A percentile compares a stretch with the other conserved stretches of the same genome.
phyloP scores from a whole-genome alignment of 2,329 filamentous ascomycete species.

The Lasiodiplodia gonubiensis region DNA sequence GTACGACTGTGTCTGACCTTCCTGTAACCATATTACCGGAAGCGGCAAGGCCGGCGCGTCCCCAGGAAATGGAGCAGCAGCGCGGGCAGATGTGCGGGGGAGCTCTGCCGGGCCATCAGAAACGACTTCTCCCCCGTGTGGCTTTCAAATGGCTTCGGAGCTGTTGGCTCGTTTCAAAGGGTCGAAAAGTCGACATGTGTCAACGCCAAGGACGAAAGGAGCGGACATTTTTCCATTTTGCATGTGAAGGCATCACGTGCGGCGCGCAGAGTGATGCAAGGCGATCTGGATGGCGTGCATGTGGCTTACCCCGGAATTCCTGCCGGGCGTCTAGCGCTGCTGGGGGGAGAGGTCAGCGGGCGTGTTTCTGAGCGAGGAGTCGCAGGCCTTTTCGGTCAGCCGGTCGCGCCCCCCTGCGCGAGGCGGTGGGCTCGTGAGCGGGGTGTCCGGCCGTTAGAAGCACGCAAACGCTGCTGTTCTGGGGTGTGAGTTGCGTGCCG shows the following conservation, averaged over 20 bases:
- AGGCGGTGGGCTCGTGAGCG: constrained; percentile 13
- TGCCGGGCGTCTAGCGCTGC: not conserved
- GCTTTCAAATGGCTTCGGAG: not conserved
- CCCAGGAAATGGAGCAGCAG: not conserved
- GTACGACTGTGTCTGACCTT: not conserved
- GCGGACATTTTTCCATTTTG: not conserved
- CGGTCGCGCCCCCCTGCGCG: not conserved
- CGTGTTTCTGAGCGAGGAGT: not conserved
- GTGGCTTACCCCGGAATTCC: constrained; percentile 26
- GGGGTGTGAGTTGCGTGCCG: not conserved
- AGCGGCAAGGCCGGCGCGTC: not conserved
- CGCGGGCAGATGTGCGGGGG: not conserved
- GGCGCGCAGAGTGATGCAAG: not conserved
- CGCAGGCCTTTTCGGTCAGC: not conserved
- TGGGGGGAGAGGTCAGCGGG: constrained; percentile 12
- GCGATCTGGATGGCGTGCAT: constrained; percentile 23
- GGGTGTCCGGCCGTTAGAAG: not conserved
- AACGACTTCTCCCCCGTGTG: not conserved
- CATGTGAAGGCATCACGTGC: constrained; percentile 25
- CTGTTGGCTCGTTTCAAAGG: not conserved
- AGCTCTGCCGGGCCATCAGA: not conserved
- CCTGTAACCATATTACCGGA: not conserved
- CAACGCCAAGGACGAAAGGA: constrained; percentile 16
- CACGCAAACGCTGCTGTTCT: constrained; percentile 6
- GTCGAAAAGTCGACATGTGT: constrained; percentile 11